Percentiles rank a stretch among this genome's conserved stretches.
These are phyloP conservation scores for Cyclotella distinguenda DNA, from an alignment of 108 stramenopile species.

Conservation along the genomic window DNA sequence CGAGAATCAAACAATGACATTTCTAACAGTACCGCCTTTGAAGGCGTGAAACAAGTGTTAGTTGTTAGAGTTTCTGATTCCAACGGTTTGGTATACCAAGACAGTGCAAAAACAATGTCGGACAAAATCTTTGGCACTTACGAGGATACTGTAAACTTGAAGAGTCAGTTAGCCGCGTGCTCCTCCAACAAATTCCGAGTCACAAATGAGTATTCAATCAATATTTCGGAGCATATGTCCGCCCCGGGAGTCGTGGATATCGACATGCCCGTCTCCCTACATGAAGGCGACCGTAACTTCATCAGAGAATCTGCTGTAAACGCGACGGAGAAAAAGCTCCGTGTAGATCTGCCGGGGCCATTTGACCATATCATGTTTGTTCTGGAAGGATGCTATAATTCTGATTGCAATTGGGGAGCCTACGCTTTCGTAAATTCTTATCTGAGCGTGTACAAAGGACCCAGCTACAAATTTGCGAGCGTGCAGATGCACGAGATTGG, in stretches of 20 bases:
- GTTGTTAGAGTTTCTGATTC: conserved; percentile 26
- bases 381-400: conserved; percentile 23
- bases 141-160: conserved; percentile 24
- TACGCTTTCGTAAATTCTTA: conserved; percentile 38
- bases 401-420: conserved; percentile 28
- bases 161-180: conserved; percentile 25
- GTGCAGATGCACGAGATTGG: conserved; percentile 26
- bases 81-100: conserved; percentile 7
- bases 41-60: conserved; percentile 8
- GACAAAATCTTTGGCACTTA: conserved; percentile 38
- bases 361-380: conserved; percentile 32
- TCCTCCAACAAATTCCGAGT: conserved; percentile 29
- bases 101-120: conserved; percentile 18
- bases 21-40: neutral
- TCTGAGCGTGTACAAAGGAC: conserved; percentile 19
- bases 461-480: conserved; percentile 14
- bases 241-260: conserved; percentile 31
- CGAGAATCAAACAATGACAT: neutral
- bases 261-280: conserved; percentile 1
- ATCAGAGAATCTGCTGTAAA: conserved; percentile 1
- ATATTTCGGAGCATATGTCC: conserved; percentile 15
- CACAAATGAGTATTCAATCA: conserved; percentile 18
- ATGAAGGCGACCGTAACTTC: neutral
- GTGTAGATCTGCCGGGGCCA: conserved; percentile 24
- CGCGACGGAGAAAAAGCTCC: conserved; percentile 7